A percentile compares a stretch with the other conserved stretches of the same genome.
Evolutionary conservation across 257 asterid species (phyloP).

Genomic region (Nicotiana benthamiana): DNA sequence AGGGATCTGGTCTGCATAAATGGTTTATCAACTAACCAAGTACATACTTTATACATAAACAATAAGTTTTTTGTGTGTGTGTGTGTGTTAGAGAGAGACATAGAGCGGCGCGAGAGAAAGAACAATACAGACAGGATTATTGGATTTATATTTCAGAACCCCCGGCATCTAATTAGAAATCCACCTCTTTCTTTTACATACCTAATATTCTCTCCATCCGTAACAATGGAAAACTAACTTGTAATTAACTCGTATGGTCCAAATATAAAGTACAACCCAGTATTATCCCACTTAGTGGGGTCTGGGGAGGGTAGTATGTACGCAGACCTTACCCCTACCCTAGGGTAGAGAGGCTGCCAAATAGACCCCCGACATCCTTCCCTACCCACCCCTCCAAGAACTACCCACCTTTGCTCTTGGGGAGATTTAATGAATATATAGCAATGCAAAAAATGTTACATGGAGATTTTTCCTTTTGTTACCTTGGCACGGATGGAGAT

Average conservation of each 20-base stretch:
- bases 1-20: neutral
- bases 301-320: too few relatives aligned
- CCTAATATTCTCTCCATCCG: neutral
- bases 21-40: neutral
- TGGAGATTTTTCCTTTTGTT: constrained; percentile 1
- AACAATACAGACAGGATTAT: neutral
- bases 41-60: neutral
- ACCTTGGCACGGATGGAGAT: constrained; percentile 91
- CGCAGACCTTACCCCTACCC: too few relatives aligned
- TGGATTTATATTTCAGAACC: neutral
- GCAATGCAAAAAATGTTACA: neutral
- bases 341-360: too few relatives aligned
- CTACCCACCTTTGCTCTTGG: too few relatives aligned
- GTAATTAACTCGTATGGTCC: neutral
- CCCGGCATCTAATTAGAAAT: neutral
- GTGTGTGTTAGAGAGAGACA: neutral
- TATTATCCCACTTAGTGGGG: too few relatives aligned
- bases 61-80: neutral
- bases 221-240: neutral
- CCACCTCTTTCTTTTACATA: neutral
- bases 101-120: neutral
- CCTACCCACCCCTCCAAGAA: too few relatives aligned
- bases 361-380: too few relatives aligned
- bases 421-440: neutral
- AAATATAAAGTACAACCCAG: too few relatives aligned